These are phyloP conservation scores for Colletotrichum sublineola DNA, from an alignment of 2,329 filamentous ascomycete genomes.

Conservation along the genomic window DNA sequence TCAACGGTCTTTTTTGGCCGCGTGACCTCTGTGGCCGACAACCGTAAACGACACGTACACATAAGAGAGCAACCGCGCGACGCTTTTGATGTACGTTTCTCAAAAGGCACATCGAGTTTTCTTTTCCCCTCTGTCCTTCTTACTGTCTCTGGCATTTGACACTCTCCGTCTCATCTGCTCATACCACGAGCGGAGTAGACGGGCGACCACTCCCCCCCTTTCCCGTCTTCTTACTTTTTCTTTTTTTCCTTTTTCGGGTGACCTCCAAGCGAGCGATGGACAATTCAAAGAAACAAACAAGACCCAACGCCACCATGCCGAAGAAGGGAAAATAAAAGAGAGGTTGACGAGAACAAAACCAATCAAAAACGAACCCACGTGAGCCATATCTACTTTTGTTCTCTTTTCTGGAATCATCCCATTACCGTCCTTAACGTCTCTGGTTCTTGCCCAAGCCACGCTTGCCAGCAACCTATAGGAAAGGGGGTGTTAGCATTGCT, in stretches of 20 bases:
- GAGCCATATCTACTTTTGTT: constrained; percentile 40
- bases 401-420: constrained; percentile 28
- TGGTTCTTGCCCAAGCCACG: constrained; percentile 91
- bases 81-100: constrained; percentile 24
- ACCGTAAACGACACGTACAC: background rate
- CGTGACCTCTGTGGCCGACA: background rate
- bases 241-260: background rate
- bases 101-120: constrained; percentile 5
- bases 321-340: background rate
- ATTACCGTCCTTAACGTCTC: constrained; percentile 66
- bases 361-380: constrained; percentile 16
- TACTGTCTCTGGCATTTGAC: background rate
- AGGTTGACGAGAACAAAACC: background rate
- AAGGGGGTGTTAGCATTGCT: constrained; percentile 50
- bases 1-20: constrained; percentile 20
- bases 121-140: background rate
- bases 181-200: background rate
- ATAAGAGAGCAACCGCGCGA: constrained; percentile 2
- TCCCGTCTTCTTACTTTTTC: background rate
- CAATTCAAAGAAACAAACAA: constrained; percentile 24
- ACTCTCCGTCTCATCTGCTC: background rate
- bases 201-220: background rate
- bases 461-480: constrained; percentile 84
- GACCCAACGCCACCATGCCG: constrained; percentile 36
- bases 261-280: background rate